A percentile compares a stretch with the other conserved stretches of the same genome.
Evolutionary conservation across 2,329 filamentous ascomycete genomes (phyloP).

Genomic region (Diaporthe velutina): DNA sequence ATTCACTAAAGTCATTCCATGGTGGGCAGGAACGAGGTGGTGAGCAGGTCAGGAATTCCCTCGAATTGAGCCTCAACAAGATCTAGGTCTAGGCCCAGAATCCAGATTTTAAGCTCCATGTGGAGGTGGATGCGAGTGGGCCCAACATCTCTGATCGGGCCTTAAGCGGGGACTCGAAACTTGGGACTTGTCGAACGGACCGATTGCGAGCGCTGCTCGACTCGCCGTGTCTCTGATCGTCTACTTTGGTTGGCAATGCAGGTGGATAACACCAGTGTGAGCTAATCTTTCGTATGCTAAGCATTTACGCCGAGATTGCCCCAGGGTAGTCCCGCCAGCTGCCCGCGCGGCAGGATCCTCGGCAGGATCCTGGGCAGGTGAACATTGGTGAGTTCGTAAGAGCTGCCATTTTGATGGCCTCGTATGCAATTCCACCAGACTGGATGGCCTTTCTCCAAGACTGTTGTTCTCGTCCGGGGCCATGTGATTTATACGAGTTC

Average conservation of each 20-base stretch:
- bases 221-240: background rate
- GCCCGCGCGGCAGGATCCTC: slow-evolving; percentile 19
- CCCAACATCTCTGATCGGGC: background rate
- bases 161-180: slow-evolving; percentile 17
- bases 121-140: background rate
- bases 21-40: background rate
- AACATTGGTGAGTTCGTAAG: background rate
- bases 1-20: background rate
- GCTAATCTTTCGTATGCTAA: slow-evolving; percentile 22
- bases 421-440: background rate
- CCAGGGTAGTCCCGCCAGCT: slow-evolving; percentile 24
- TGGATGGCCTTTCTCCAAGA: background rate
- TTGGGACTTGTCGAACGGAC: slow-evolving; percentile 10
- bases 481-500: background rate
- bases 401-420: background rate
- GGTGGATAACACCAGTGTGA: slow-evolving; percentile 2
- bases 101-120: slow-evolving; percentile 22
- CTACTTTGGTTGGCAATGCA: slow-evolving; percentile 9
- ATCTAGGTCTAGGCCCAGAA: background rate
- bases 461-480: too few relatives aligned
- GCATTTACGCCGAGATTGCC: slow-evolving; percentile 29
- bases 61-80: background rate
- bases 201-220: slow-evolving; percentile 13
- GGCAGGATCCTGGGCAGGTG: background rate
- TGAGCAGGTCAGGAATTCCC: background rate